A percentile compares a stretch with the other conserved stretches of the same genome.
phyloP scores from a whole-genome alignment of 306 rosid species.

The Inga laurina region DNA sequence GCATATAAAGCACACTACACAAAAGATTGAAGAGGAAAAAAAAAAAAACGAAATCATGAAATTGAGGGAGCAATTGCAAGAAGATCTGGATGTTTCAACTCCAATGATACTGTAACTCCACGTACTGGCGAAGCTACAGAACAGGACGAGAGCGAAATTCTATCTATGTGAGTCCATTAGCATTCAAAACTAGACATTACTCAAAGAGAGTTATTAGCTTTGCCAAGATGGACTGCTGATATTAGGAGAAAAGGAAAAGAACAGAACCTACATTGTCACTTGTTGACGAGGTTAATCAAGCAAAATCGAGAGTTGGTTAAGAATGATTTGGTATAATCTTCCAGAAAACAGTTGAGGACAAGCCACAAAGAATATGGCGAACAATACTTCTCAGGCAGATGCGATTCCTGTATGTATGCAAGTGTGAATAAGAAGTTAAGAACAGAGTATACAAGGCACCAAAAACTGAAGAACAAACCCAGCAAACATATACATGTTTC shows the following conservation, averaged over 20 bases:
- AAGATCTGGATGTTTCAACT: constrained; percentile 39
- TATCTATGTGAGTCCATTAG: constrained; percentile 49
- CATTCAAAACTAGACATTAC: constrained; percentile 64
- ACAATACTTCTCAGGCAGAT: neutral
- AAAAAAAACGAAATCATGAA: neutral
- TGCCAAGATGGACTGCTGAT: constrained; percentile 78
- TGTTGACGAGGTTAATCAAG: neutral
- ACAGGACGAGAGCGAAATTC: constrained; percentile 39
- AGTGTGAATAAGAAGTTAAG: neutral
- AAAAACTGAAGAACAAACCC: neutral
- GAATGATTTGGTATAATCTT: neutral
- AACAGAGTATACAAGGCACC: neutral
- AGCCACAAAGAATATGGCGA: neutral
- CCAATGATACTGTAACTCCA: constrained; percentile 50
- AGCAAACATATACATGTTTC: constrained; percentile 26
- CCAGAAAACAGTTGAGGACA: neutral
- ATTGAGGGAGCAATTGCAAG: neutral
- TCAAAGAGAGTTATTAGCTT: constrained; percentile 47
- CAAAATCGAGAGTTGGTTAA: neutral
- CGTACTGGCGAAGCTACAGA: constrained; percentile 35
- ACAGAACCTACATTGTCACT: neutral
- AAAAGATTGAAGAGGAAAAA: neutral
- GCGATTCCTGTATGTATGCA: neutral
- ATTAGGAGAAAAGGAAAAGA: neutral
- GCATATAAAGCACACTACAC: neutral